Percentiles rank a stretch among this genome's conserved stretches.
These are phyloP conservation scores for Boletus sp. DNA, from an alignment of 768 basidiomycete genomes.

Conservation along the genomic window DNA sequence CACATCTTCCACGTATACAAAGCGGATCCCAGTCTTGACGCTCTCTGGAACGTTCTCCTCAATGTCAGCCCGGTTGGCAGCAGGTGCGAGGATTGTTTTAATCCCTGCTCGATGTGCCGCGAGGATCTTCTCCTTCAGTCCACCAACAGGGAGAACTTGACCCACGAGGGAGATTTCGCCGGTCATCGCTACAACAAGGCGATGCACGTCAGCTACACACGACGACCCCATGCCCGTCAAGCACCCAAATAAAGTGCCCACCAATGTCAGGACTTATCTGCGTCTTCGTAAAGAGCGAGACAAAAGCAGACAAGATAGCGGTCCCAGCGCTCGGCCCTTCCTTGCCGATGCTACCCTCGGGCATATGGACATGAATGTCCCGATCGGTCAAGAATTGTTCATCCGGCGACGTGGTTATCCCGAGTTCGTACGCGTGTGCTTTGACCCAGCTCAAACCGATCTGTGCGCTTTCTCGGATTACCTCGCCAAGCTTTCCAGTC, in stretches of 20 bases:
- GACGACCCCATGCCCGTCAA: not conserved
- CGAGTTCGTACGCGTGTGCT: slow-evolving; percentile 82
- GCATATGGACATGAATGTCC: slow-evolving; percentile 97
- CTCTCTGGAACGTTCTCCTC: slow-evolving; percentile 97
- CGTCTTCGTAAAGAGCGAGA: slow-evolving; percentile 85
- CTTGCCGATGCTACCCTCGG: slow-evolving; percentile 89
- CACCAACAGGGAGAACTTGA: slow-evolving; percentile 94
- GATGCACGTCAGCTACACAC: not conserved
- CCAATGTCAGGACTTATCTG: slow-evolving; percentile 85
- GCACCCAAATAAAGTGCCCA: slow-evolving; percentile 35
- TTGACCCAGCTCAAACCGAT: slow-evolving; percentile 94
- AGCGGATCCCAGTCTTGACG: slow-evolving; percentile 91
- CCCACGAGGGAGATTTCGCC: slow-evolving; percentile 97
- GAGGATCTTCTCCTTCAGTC: slow-evolving; percentile 93
- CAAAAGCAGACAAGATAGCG: slow-evolving; percentile 87
- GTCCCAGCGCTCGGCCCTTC: slow-evolving; percentile 97
- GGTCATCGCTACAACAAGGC: slow-evolving; percentile 73
- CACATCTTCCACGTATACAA: slow-evolving; percentile 95
- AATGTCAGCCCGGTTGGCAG: slow-evolving; percentile 88
- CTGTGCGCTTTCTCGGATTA: slow-evolving; percentile 94
- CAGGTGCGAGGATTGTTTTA: slow-evolving; percentile 84
- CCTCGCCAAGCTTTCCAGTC: slow-evolving; percentile 98
- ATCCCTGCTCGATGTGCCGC: slow-evolving; percentile 97
- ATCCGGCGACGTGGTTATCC: slow-evolving; percentile 68
- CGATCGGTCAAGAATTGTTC: slow-evolving; percentile 81